Percentiles rank a stretch among this genome's conserved stretches.
These are phyloP conservation scores for Mycosarcoma mackinlayi DNA, from an alignment of 1,284 basidiomycete species.

Conservation along the genomic window DNA sequence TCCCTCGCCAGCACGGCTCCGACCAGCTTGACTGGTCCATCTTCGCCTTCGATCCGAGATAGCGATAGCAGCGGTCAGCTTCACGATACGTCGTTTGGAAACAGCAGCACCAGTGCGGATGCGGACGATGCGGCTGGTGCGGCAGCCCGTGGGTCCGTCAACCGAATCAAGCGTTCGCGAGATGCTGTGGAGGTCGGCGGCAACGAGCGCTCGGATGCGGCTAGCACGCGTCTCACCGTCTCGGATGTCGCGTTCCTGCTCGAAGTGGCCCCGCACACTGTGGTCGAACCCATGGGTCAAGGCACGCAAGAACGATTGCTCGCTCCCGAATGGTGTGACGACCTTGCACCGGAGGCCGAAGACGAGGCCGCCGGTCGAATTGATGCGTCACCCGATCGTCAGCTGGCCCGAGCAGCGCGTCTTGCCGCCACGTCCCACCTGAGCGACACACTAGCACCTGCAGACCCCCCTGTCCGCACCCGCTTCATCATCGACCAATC, in stretches of 20 bases:
- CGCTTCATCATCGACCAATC: conserved; percentile 61
- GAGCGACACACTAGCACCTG: conserved; percentile 14
- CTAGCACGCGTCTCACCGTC: conserved; percentile 49
- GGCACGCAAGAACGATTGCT: conserved; percentile 62
- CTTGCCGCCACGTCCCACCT: conserved; percentile 54
- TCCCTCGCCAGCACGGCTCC: conserved; percentile 57
- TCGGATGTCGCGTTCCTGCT: conserved; percentile 62
- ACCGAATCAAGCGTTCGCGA: conserved; percentile 38
- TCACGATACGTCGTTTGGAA: conserved; percentile 42
- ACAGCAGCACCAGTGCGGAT: conserved; percentile 33
- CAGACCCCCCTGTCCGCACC: conserved; percentile 30
- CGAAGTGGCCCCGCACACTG: conserved; percentile 58
- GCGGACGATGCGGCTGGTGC: conserved; percentile 17
- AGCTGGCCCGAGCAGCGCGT: conserved; percentile 26
- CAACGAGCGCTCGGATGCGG: conserved; percentile 17
- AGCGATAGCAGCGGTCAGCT: conserved; percentile 40
- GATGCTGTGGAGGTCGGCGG: conserved; percentile 21
- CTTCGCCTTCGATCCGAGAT: conserved; percentile 41
- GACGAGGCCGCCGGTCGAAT: conserved; percentile 14
- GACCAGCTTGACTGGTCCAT: conserved; percentile 44
- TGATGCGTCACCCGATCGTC: conserved; percentile 20
- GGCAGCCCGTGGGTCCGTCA: neutral
- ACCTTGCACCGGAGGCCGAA: conserved; percentile 6
- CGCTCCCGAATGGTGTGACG: conserved; percentile 54
- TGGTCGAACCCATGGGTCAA: conserved; percentile 65